phyloP scores from a whole-genome alignment of 495 filamentous ascomycete genomes.

The Acidiella bohemica region DNA sequence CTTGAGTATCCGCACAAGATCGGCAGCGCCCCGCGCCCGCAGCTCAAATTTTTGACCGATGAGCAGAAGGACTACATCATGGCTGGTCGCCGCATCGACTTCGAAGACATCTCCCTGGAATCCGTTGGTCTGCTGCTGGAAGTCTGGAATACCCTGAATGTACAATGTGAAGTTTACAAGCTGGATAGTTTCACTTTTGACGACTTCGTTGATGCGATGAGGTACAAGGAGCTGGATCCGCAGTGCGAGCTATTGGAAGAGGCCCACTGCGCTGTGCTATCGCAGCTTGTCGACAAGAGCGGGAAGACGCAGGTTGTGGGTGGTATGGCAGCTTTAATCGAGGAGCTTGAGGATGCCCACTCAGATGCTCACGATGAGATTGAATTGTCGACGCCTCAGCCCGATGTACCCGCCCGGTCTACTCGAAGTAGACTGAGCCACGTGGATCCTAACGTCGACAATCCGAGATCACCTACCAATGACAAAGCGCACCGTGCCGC shows the following conservation, averaged over 20 bases:
- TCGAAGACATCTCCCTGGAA: slow-evolving; percentile 49
- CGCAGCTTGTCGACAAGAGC: slow-evolving; percentile 66
- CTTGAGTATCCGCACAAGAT: slow-evolving; percentile 55
- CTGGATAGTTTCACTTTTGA: slow-evolving; percentile 97
- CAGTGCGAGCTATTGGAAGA: slow-evolving; percentile 84
- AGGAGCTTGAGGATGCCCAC: slow-evolving; percentile 47
- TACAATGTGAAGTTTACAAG: slow-evolving; percentile 84
- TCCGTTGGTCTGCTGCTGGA: slow-evolving; percentile 71
- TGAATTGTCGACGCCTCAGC: slow-evolving; percentile 38
- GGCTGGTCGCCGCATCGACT: slow-evolving; percentile 24
- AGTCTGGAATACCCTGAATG: slow-evolving; percentile 91
- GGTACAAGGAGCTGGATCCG: slow-evolving; percentile 58
- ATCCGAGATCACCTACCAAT: slow-evolving; percentile 14
- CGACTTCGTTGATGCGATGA: slow-evolving; percentile 82
- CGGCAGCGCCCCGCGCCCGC: slow-evolving; percentile 50
- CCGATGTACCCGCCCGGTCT: slow-evolving; percentile 46
- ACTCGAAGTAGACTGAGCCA: slow-evolving; percentile 78
- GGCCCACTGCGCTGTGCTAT: slow-evolving; percentile 80
- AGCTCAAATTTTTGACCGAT: slow-evolving; percentile 55
- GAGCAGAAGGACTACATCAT: slow-evolving; percentile 32
- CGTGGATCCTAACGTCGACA: slow-evolving; percentile 46
- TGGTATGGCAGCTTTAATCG: slow-evolving; percentile 55
- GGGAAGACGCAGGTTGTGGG: slow-evolving; percentile 60
- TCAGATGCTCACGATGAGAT: slow-evolving; percentile 42
- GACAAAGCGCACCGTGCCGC: slow-evolving; percentile 45